Evolutionary conservation across 2,329 filamentous ascomycete genomes (phyloP).

Genomic region (Alternaria sp.): DNA sequence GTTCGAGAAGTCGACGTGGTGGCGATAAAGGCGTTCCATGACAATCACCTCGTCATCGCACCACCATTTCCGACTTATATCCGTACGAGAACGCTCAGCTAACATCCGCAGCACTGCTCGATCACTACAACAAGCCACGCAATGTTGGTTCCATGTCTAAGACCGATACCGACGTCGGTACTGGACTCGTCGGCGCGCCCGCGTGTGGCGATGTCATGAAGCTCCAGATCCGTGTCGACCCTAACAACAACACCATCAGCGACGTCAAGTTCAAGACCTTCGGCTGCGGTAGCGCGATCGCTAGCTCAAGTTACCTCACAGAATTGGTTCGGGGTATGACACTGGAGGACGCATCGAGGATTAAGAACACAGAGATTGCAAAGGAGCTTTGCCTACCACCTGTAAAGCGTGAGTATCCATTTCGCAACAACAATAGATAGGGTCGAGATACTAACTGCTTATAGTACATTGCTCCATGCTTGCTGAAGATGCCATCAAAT

Average conservation of each 20-base stretch:
- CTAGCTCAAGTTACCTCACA: conserved; percentile 91
- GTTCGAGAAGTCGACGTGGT: conserved; percentile 12
- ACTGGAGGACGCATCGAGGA: conserved; percentile 87
- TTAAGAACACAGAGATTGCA: conserved; percentile 97
- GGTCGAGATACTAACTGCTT: conserved; percentile 25
- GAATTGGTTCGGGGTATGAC: conserved; percentile 96
- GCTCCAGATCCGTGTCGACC: conserved; percentile 91
- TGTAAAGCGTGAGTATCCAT: conserved; percentile 74
- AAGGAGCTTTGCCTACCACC: conserved; percentile 92
- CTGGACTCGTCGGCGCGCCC: conserved; percentile 88
- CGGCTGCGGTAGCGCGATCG: conserved; percentile 93
- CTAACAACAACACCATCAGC: conserved; percentile 83
- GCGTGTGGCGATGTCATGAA: conserved; percentile 95
- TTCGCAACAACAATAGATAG: not conserved
- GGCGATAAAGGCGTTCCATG: conserved; percentile 18
- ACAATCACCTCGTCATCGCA: conserved; percentile 13
- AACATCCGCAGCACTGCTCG: conserved; percentile 65
- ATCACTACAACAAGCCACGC: conserved; percentile 82
- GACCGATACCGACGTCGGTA: conserved; percentile 82
- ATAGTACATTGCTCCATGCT: conserved; percentile 91
- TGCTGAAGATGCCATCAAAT: conserved; percentile 91
- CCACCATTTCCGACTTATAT: not conserved
- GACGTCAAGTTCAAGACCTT: conserved; percentile 99
- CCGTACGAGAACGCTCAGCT: conserved; percentile 42
- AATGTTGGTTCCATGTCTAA: conserved; percentile 84